Percentiles rank a stretch among this genome's conserved stretches.
phyloP scores from a whole-genome alignment of 495 filamentous ascomycete genomes.

The Podospora conica region DNA sequence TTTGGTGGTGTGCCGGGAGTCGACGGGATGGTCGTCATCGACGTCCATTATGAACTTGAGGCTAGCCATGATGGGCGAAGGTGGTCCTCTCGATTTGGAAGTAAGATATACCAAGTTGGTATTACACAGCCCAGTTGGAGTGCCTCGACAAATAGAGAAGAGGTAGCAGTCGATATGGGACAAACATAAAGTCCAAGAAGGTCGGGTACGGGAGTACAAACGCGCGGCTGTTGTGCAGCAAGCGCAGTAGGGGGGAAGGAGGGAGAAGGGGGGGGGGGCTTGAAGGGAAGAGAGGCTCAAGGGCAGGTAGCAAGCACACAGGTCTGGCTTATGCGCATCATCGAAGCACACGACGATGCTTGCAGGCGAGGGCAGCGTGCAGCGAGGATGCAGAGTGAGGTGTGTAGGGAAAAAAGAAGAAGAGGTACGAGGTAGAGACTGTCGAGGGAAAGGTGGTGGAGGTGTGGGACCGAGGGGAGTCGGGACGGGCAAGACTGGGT shows the following conservation, averaged over 20 bases:
- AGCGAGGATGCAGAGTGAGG: constrained; percentile 2
- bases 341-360: not conserved
- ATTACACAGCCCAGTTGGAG: constrained; percentile 33
- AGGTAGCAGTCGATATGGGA: constrained; percentile 25
- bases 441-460: not conserved
- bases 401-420: not conserved
- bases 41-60: constrained; percentile 46
- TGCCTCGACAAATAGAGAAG: constrained; percentile 22
- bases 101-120: constrained; percentile 31
- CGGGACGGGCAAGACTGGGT: constrained; percentile 3
- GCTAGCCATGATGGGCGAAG: constrained; percentile 40
- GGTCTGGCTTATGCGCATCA: not conserved
- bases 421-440: constrained; percentile 3
- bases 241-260: constrained; percentile 7
- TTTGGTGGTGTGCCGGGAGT: constrained; percentile 32
- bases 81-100: constrained; percentile 38
- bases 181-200: constrained; percentile 17
- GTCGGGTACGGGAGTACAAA: constrained; percentile 20
- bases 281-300: constrained; percentile 13
- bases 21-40: constrained; percentile 32
- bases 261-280: not conserved
- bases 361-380: not conserved
- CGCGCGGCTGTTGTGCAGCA: constrained; percentile 31
- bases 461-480: not conserved
- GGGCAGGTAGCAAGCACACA: constrained; percentile 6